A percentile compares a stretch with the other conserved stretches of the same genome.
These are phyloP conservation scores for Pseudocercospora eumusae DNA, from an alignment of 2,329 filamentous ascomycete species.

Conservation along the genomic window DNA sequence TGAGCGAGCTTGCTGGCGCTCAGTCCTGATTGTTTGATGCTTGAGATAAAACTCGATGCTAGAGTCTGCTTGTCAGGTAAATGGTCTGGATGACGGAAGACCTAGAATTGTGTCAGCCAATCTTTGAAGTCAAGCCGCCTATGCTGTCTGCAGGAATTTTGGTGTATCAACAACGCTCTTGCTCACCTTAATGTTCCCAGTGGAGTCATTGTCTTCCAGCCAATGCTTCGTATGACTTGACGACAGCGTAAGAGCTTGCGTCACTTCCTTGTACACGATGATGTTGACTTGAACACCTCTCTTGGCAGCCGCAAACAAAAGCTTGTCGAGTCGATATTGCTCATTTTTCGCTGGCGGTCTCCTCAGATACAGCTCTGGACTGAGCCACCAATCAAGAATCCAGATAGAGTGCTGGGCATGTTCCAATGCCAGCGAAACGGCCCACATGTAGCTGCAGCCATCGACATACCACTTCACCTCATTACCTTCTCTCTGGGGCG, in stretches of 20 bases:
- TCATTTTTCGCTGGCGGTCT: conserved; percentile 80
- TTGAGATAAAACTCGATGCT: conserved; percentile 58
- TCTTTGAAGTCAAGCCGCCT: neutral
- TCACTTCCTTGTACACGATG: conserved; percentile 85
- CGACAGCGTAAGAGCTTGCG: conserved; percentile 55
- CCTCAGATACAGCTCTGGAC: conserved; percentile 82
- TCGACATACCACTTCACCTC: conserved; percentile 79
- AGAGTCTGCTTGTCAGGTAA: conserved; percentile 70
- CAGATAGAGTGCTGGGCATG: conserved; percentile 75
- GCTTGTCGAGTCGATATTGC: conserved; percentile 77
- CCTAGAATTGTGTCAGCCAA: conserved; percentile 61
- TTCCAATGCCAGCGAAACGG: conserved; percentile 77
- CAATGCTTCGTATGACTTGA: conserved; percentile 76
- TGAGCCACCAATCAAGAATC: conserved; percentile 78
- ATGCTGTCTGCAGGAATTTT: neutral
- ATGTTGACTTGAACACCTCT: conserved; percentile 81
- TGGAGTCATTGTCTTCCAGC: conserved; percentile 67
- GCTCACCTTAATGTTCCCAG: conserved; percentile 75
- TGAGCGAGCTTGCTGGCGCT: conserved; percentile 60
- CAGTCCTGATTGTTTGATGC: conserved; percentile 58
- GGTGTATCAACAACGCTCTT: neutral
- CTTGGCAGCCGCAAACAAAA: conserved; percentile 79
- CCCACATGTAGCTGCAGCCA: conserved; percentile 81
- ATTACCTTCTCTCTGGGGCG: conserved; percentile 69
- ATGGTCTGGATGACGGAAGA: conserved; percentile 91